Evolutionary conservation across 2,329 filamentous ascomycete species (phyloP).

Genomic region (Trichoderma sp.): DNA sequence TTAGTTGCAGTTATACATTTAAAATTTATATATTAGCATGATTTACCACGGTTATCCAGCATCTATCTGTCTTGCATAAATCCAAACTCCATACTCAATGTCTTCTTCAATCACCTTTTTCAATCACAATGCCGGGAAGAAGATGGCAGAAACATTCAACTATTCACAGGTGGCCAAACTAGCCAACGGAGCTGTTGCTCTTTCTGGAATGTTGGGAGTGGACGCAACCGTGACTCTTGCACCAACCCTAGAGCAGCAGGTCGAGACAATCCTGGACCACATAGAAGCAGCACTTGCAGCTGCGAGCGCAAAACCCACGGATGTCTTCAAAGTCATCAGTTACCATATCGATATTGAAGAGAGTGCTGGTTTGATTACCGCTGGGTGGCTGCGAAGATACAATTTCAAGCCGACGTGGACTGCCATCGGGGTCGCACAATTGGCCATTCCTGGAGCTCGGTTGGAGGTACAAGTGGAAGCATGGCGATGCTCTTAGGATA

Average conservation of each 20-base stretch:
- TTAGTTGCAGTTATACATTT: background rate
- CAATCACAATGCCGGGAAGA: background rate
- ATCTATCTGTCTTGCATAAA: background rate
- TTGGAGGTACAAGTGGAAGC: background rate
- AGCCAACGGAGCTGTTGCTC: background rate
- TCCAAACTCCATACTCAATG: background rate
- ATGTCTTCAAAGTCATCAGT: background rate
- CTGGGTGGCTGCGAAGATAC: background rate
- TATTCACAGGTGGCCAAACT: background rate
- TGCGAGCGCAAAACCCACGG: background rate
- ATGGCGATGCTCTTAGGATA: background rate
- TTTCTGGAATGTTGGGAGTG: background rate
- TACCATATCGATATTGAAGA: background rate
- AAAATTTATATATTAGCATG: background rate
- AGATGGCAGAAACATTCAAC: background rate
- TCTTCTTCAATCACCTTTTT: background rate
- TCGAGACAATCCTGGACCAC: background rate
- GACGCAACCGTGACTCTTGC: background rate
- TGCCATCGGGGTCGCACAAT: background rate
- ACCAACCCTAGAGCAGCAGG: background rate
- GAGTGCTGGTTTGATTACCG: background rate
- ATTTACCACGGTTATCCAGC: background rate
- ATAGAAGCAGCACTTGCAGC: background rate
- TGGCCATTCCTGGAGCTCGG: background rate
- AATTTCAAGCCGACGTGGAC: background rate